Conservation (phyloP, 768 basidiomycete genomes). For the Dacryopinax spathularia region DNA sequence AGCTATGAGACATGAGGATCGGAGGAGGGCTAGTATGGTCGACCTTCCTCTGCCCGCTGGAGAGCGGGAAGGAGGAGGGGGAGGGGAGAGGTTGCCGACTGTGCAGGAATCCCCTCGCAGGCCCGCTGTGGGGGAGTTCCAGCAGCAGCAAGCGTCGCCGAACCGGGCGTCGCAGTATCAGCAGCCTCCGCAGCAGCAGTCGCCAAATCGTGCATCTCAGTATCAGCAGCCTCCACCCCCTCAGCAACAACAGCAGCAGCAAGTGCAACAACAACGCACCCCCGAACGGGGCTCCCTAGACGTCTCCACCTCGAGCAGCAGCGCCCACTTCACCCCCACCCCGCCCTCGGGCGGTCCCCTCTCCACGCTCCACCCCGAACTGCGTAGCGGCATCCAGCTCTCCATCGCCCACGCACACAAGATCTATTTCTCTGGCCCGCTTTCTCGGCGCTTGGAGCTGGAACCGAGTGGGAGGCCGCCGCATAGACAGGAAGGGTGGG, state of each 20-base stretch:
- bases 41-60: not conserved
- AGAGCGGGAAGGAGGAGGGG: not conserved
- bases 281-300: constrained; percentile 1
- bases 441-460: constrained; percentile 63
- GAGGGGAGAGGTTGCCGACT: not conserved
- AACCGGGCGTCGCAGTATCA: constrained; percentile 6
- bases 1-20: not conserved
- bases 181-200: constrained; percentile 8
- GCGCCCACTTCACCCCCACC: not conserved
- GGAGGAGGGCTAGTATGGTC: constrained; percentile 1
- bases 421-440: constrained; percentile 74
- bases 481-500: constrained; percentile 62
- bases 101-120: not conserved
- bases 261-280: not conserved
- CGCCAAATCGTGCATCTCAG: constrained; percentile 7
- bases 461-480: constrained; percentile 59
- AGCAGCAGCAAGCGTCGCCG: constrained; percentile 8
- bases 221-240: not conserved
- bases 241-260: not conserved
- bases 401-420: constrained; percentile 68
- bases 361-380: constrained; percentile 51
- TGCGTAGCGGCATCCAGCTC: constrained; percentile 61
- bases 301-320: constrained; percentile 25
- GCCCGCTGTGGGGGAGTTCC: not conserved
- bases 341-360: not conserved